Evolutionary conservation across 2,329 filamentous ascomycete genomes (phyloP), one percentile per base, ranked within the genome.

Genomic region (Diaporthe vaccinii): DNA sequence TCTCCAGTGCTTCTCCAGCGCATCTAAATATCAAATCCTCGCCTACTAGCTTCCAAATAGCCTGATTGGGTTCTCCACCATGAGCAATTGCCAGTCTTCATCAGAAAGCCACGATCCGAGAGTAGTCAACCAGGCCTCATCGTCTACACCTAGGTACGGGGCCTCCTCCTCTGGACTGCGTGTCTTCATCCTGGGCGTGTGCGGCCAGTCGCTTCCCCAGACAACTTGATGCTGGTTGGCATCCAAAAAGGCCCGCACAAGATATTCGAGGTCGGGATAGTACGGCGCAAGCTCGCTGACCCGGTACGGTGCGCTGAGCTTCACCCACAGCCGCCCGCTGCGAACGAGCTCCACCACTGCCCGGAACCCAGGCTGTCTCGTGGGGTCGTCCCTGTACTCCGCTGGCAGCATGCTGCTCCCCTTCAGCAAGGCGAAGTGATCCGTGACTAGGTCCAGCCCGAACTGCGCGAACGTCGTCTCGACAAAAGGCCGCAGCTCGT

Each of bases 181-280:
- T 1, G 83, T 80, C 69, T 82, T 84, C 83, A 84, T 84, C 22
- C 81, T 78, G 0, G 83, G 83, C 1, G 82, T 84, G 74, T 84
- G 83, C 2, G 83, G 83, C 82, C 82, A 85, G 59, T 85, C 84
- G 76, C 83, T 85, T 3, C 84, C 83, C 82, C 83, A 85, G 1
- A 85, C 46, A 14, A 85, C 74, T 6, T 78, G 80, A 28, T 77
- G 71, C 14, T 81, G 81, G 62, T 84, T 84, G 5, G 81, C 81
- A 61, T 82, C 77, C 1, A 84, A 77, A 49, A 83, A 78, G 0
- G 80, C 81, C 14, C 79, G 70, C 0, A 84, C 83, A 25, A 84
- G 59, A 7, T 79, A 78, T 51, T 79, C 77, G 41, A 84, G 67
- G 49, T 85, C 83, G 8, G 78, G 73, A 74, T 83, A 84, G 0